These are phyloP conservation scores for Starmerella stellata DNA, from an alignment of 805 yeast species.

Conservation along the genomic window DNA sequence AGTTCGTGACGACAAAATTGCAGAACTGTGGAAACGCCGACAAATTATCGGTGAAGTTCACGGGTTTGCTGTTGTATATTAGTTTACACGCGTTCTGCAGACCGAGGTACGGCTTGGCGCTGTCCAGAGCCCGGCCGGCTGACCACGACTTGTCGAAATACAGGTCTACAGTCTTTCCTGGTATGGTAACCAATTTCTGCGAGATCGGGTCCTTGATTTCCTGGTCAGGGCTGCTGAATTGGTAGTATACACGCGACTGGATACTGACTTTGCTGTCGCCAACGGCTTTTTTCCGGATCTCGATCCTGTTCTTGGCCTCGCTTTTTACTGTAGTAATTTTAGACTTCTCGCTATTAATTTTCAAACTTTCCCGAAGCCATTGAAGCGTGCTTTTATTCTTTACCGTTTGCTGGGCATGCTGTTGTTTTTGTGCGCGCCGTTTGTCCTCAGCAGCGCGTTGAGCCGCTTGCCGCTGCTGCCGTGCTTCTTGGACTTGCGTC, in stretches of 20 bases:
- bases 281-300: conserved; percentile 18
- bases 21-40: neutral
- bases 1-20: neutral
- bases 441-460: neutral
- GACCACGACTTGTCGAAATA: conserved; percentile 13
- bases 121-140: conserved; percentile 19
- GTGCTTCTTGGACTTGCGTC: neutral
- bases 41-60: neutral
- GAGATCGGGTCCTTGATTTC: conserved; percentile 14
- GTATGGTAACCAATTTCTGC: conserved; percentile 9
- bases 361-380: neutral
- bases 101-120: conserved; percentile 16
- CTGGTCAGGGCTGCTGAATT: conserved; percentile 16
- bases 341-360: too few relatives aligned
- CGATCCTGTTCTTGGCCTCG: neutral
- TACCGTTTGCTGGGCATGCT: neutral
- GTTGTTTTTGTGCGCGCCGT: neutral
- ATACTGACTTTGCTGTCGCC: conserved; percentile 24
- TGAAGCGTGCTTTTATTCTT: neutral
- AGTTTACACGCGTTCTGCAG: neutral
- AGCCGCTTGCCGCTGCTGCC: conserved; percentile 1
- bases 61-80: neutral
- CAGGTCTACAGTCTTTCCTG: conserved; percentile 16
- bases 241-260: conserved; percentile 23
- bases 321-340: neutral